phyloP scores from a whole-genome alignment of 1,284 basidiomycete species.

The Apiotrichum siamense region DNA sequence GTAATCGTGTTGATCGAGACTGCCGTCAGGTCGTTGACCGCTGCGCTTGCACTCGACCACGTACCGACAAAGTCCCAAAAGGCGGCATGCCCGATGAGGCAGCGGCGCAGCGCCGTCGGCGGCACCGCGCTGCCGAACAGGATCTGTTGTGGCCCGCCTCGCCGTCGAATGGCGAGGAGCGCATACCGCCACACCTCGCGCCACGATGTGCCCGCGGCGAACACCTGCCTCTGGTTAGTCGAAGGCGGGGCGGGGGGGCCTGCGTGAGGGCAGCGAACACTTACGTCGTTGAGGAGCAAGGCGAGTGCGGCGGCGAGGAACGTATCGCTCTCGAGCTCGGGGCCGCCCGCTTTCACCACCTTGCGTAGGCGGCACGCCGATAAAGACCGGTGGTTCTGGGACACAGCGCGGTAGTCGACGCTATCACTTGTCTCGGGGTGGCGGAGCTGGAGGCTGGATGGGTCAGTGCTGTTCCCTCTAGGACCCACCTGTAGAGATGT shows the following conservation, averaged over 20 bases:
- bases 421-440: neutral
- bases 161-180: constrained; percentile 10
- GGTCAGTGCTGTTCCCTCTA: too few relatives aligned
- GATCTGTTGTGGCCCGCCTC: constrained; percentile 23
- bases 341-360: neutral
- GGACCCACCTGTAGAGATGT: constrained; percentile 7
- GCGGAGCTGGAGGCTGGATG: neutral
- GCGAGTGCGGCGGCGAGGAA: constrained; percentile 22
- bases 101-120: constrained; percentile 13
- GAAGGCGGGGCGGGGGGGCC: too few relatives aligned
- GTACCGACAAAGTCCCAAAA: constrained; percentile 22
- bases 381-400: neutral
- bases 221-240: too few relatives aligned
- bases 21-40: neutral
- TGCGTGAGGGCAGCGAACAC: constrained; percentile 1
- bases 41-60: neutral
- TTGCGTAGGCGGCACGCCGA: neutral
- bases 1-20: constrained; percentile 17
- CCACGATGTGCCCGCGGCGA: constrained; percentile 26
- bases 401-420: neutral
- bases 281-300: constrained; percentile 22
- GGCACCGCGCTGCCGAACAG: constrained; percentile 10
- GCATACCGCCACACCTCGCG: constrained; percentile 23
- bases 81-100: constrained; percentile 20
- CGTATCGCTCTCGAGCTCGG: constrained; percentile 21